Conservation (phyloP, 345 rosid species). For the Isatis tinctoria region DNA sequence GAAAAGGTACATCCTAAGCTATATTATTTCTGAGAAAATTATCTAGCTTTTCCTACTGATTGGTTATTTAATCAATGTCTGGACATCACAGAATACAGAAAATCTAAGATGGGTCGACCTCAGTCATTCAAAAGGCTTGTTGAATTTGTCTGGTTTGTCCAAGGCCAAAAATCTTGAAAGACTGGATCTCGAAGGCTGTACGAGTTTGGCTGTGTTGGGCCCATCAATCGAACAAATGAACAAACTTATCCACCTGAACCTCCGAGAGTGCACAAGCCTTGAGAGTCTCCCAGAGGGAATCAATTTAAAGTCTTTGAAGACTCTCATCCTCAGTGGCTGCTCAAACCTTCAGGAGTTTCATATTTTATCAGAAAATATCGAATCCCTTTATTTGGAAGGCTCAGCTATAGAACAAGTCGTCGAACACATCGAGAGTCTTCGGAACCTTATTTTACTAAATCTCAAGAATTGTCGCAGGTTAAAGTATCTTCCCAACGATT, state of each 20-base stretch:
- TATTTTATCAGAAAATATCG: conserved; percentile 10
- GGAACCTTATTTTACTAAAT: conserved; percentile 16
- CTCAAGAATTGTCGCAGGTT: conserved; percentile 11
- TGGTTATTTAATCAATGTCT: too few relatives aligned
- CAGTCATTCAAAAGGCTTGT: conserved; percentile 10
- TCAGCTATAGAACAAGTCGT: conserved; percentile 19
- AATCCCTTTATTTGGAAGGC: conserved; percentile 15
- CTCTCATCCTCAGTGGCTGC: conserved; percentile 27
- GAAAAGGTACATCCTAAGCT: too few relatives aligned
- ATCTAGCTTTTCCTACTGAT: too few relatives aligned
- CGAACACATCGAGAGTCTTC: conserved; percentile 5
- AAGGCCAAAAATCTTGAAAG: conserved; percentile 25
- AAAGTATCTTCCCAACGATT: conserved; percentile 11
- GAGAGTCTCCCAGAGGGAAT: conserved; percentile 6
- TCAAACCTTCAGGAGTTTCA: conserved; percentile 12
- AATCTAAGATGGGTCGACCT: conserved; percentile 26
- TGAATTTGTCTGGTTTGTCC: conserved; percentile 22
- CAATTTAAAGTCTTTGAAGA: background rate
- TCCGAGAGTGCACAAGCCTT: conserved; percentile 24
- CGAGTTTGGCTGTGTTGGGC: background rate
- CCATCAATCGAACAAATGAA: conserved; percentile 1
- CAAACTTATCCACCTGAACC: conserved; percentile 13
- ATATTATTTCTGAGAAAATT: too few relatives aligned
- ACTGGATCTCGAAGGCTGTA: conserved; percentile 26
- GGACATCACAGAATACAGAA: too few relatives aligned